Evolutionary conservation across 441 rosid genomes (phyloP).

Genomic region (Populus tomentosa): DNA sequence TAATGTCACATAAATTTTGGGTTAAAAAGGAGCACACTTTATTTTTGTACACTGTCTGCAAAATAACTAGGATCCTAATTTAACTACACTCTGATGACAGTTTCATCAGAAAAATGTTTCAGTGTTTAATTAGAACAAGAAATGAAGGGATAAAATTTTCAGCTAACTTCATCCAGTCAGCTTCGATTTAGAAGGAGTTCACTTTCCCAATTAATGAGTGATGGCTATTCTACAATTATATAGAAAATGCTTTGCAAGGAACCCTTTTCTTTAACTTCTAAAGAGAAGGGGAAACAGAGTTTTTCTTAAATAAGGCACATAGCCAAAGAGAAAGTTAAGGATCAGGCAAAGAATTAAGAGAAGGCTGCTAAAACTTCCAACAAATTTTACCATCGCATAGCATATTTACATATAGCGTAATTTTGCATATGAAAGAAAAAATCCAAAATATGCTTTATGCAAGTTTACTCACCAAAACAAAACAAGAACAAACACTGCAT

Average conservation of each 20-base stretch:
- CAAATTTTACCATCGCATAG: background rate
- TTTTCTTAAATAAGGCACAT: background rate
- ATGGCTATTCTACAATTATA: background rate
- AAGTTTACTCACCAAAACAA: constrained; percentile 76
- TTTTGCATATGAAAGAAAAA: background rate
- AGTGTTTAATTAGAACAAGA: background rate
- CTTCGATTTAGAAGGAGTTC: background rate
- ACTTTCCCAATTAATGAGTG: background rate
- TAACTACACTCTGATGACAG: background rate
- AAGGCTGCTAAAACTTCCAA: background rate
- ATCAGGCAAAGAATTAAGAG: background rate
- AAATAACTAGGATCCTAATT: background rate
- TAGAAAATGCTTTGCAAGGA: background rate
- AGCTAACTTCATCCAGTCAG: background rate
- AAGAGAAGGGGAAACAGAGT: background rate
- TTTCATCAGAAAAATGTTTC: background rate
- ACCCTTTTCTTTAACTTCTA: background rate
- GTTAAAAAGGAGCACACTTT: too few species aligned
- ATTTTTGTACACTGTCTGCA: background rate
- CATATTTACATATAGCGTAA: background rate
- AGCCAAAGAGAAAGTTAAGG: background rate
- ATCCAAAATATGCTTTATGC: background rate
- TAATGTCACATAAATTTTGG: background rate
- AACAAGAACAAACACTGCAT: constrained; percentile 81
- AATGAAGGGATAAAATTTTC: background rate